Conservation (phyloP, 1,284 basidiomycete species). For the Marasmius oreades region DNA sequence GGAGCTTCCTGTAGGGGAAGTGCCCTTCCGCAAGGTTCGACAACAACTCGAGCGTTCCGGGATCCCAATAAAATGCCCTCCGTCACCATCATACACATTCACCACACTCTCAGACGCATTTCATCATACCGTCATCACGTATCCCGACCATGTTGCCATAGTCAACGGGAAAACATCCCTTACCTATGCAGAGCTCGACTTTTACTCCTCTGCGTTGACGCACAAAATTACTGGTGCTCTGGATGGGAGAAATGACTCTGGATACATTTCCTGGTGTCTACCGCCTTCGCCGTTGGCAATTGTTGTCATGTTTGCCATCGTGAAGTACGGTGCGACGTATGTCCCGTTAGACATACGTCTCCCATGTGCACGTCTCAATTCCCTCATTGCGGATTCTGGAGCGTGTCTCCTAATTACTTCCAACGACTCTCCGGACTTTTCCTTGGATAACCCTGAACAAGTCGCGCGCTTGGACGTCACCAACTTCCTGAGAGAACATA, state of each 20-base stretch:
- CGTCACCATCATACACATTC: neutral
- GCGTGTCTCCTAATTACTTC: neutral
- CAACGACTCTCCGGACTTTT: neutral
- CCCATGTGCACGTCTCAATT: neutral
- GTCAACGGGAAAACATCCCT: neutral
- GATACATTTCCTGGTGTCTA: neutral
- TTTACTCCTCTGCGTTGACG: neutral
- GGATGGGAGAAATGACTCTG: neutral
- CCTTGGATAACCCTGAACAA: neutral
- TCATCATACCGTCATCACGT: neutral
- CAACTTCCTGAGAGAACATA: neutral
- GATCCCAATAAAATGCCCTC: neutral
- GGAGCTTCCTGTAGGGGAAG: neutral
- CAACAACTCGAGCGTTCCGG: neutral
- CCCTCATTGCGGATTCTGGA: slow-evolving; percentile 1
- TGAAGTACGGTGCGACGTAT: slow-evolving; percentile 2
- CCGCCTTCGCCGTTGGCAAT: slow-evolving; percentile 2
- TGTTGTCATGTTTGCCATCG: slow-evolving; percentile 2
- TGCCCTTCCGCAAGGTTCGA: neutral
- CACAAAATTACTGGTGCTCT: neutral
- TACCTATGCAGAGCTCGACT: slow-evolving; percentile 1
- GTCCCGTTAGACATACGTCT: slow-evolving; percentile 5
- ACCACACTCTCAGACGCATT: neutral
- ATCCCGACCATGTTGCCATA: neutral
- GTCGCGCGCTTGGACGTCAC: neutral